Evolutionary conservation across 1,284 basidiomycete genomes (phyloP).

Genomic region (Ganoderma sinense): DNA sequence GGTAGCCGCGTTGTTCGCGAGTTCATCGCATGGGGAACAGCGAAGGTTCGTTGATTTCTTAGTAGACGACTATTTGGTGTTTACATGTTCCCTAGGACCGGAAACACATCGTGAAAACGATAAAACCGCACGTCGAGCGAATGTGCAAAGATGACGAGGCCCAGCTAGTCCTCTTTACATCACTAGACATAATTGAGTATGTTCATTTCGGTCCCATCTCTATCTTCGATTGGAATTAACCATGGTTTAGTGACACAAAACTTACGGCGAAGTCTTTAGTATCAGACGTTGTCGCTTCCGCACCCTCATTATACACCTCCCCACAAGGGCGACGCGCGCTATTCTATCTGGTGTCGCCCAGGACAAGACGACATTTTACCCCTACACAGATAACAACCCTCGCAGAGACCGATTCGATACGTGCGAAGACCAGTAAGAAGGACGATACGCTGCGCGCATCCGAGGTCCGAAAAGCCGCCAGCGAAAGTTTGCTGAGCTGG

Average conservation of each 20-base stretch:
- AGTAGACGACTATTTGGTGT: neutral
- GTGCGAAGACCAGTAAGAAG: slow-evolving; percentile 83
- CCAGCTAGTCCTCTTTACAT: slow-evolving; percentile 87
- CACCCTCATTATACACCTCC: slow-evolving; percentile 60
- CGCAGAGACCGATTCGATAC: slow-evolving; percentile 72
- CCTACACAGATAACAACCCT: slow-evolving; percentile 71
- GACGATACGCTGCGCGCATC: slow-evolving; percentile 62
- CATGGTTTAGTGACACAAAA: slow-evolving; percentile 78
- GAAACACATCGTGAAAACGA: slow-evolving; percentile 85
- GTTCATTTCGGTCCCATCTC: slow-evolving; percentile 33
- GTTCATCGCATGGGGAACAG: slow-evolving; percentile 80
- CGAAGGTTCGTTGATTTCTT: slow-evolving; percentile 61
- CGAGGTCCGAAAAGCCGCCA: slow-evolving; percentile 77
- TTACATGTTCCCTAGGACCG: slow-evolving; percentile 64
- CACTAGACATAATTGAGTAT: slow-evolving; percentile 87
- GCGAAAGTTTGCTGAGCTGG: slow-evolving; percentile 72
- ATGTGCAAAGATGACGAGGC: slow-evolving; percentile 90
- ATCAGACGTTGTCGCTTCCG: slow-evolving; percentile 62
- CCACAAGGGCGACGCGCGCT: slow-evolving; percentile 80
- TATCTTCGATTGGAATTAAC: neutral
- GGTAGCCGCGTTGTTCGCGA: slow-evolving; percentile 87
- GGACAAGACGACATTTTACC: slow-evolving; percentile 83
- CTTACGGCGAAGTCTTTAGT: slow-evolving; percentile 82
- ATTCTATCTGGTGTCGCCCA: slow-evolving; percentile 83
- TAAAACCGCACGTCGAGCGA: slow-evolving; percentile 87